A percentile compares a stretch with the other conserved stretches of the same genome.
These are phyloP conservation scores for Malassezia dermatis DNA, from an alignment of 1,284 basidiomycete genomes.

Conservation along the genomic window DNA sequence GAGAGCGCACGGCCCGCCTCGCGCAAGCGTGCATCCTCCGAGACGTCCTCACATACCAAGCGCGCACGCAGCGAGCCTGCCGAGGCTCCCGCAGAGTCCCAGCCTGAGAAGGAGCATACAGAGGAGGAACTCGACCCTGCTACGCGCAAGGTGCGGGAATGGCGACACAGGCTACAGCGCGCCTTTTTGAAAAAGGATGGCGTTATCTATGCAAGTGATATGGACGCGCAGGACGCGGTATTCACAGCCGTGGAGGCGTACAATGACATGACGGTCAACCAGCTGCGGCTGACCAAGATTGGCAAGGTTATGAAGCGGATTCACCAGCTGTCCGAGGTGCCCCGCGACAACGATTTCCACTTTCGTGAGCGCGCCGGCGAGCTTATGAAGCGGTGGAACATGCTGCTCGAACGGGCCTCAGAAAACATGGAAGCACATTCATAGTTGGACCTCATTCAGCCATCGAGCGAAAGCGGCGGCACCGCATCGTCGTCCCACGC, in stretches of 20 bases:
- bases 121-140: constrained; percentile 54
- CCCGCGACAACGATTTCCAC: constrained; percentile 71
- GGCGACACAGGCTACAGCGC: constrained; percentile 82
- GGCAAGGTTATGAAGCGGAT: constrained; percentile 97
- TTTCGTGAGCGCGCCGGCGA: constrained; percentile 63
- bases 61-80: not conserved
- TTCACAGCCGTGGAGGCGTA: constrained; percentile 77
- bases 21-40: constrained; percentile 52
- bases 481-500: not conserved
- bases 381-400: constrained; percentile 50
- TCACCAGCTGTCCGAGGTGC: constrained; percentile 60
- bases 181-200: constrained; percentile 62
- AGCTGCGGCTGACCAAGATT: constrained; percentile 79
- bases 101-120: constrained; percentile 52
- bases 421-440: not conserved
- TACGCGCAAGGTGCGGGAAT: constrained; percentile 56
- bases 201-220: constrained; percentile 40
- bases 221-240: constrained; percentile 58
- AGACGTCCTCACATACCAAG: not conserved
- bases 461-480: constrained; percentile 11
- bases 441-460: not conserved
- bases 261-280: constrained; percentile 67
- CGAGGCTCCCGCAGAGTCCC: constrained; percentile 8
- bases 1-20: constrained; percentile 50
- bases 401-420: constrained; percentile 15